A percentile compares a stretch with the other conserved stretches of the same genome.
Evolutionary conservation across 108 stramenopile genomes (phyloP).

Genomic region (Epipyxis sp.): DNA sequence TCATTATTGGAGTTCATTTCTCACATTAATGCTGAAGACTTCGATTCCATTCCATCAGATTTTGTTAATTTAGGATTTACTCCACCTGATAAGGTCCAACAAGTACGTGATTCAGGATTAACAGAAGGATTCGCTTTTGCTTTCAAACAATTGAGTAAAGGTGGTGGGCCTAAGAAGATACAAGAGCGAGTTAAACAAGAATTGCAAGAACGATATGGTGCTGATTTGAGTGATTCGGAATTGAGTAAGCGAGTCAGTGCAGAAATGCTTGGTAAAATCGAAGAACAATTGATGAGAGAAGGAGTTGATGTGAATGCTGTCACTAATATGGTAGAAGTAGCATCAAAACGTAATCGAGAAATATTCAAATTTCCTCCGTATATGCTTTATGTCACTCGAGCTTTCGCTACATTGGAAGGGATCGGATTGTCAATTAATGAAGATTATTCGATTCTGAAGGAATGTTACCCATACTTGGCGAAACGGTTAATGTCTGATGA

Average conservation of each 20-base stretch:
- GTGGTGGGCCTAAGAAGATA: slow-evolving; percentile 82
- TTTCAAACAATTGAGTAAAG: slow-evolving; percentile 65
- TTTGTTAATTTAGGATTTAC: slow-evolving; percentile 77
- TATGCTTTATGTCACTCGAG: slow-evolving; percentile 85
- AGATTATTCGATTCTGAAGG: slow-evolving; percentile 86
- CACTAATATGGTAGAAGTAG: slow-evolving; percentile 72
- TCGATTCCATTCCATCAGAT: slow-evolving; percentile 72
- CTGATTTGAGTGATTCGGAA: slow-evolving; percentile 59
- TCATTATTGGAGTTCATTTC: slow-evolving; percentile 88
- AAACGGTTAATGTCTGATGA: slow-evolving; percentile 83
- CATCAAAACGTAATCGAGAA: slow-evolving; percentile 68
- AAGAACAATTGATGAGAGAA: slow-evolving; percentile 36
- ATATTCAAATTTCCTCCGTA: slow-evolving; percentile 71
- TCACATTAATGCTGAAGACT: slow-evolving; percentile 83
- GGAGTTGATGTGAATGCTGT: slow-evolving; percentile 73
- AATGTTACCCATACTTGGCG: slow-evolving; percentile 86
- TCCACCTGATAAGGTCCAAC: slow-evolving; percentile 45
- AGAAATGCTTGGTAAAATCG: slow-evolving; percentile 55
- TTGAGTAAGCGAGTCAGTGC: slow-evolving; percentile 58
- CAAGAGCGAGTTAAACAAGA: slow-evolving; percentile 75
- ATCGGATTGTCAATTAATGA: slow-evolving; percentile 82
- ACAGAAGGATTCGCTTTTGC: slow-evolving; percentile 70
- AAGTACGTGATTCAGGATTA: slow-evolving; percentile 61
- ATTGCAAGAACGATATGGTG: slow-evolving; percentile 67
- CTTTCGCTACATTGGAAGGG: slow-evolving; percentile 85